Evolutionary conservation across 148 eudicot genomes (phyloP), one percentile per base, ranked within the genome.

Genomic region (Spergularia bocconei): DNA sequence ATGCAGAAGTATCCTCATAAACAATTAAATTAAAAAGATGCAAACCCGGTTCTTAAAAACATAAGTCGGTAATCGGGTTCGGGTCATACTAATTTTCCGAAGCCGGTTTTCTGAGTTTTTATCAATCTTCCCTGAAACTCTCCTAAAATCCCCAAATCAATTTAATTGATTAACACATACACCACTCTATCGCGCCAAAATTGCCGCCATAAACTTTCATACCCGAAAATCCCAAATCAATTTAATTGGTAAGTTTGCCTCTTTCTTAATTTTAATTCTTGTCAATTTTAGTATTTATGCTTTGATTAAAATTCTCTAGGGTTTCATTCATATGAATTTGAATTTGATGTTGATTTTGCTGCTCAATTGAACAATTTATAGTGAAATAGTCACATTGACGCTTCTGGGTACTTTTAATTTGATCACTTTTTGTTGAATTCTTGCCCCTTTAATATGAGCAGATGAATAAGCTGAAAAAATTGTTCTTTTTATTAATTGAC

Each of bases 261-360:
- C 21, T 66, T 41, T 44, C 11, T 23, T 47, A 58, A 36, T 52
- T 17, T 58, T 29, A 12, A 25, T 14, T 13, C 48, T 48, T 65
- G 1, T 25, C 41, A 17, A 7, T 59, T 67, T 77, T 50, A 29
- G 33, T 29, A 57, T 67, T 29, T 70, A 8, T 33, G 14, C 17
- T 36, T 60, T 25, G 19, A 6, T 74, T 57, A 13, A 7, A 19
- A 63, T 17, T 53, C 47, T 68, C 23, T 53, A 66, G 63, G 70
- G 54, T 44, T 52, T 52, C 4, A 7, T 56, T 10, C 19, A 72
- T 56, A 25, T 23, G 29, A 29, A 10, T 54, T 79, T 15, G 65
- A n/a, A 72, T 56, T 44, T 15, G 29, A 29, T 5, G 44, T 79
- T 15, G 65, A n/a, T 56, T 47, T 72, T 72, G 47, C 57, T 72